Evolutionary conservation across 805 yeast genomes (phyloP).

Genomic region (Candida arabinofermentans): DNA sequence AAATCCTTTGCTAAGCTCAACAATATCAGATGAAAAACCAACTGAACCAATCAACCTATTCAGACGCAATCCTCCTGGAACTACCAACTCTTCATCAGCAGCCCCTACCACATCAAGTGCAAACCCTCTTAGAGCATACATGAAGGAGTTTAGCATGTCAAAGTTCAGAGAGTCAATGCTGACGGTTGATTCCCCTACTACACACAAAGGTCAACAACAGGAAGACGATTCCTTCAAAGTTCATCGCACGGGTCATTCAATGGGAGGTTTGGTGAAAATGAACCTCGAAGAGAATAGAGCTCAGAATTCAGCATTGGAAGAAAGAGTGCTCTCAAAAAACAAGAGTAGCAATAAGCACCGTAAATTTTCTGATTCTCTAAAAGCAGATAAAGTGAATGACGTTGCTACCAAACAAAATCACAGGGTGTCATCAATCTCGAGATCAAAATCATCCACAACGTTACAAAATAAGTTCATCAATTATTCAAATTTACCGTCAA

Average conservation of each 20-base stretch:
- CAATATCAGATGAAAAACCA: constrained; percentile 14
- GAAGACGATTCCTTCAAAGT: neutral
- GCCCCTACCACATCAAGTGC: constrained; percentile 5
- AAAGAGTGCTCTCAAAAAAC: neutral
- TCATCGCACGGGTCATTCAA: neutral
- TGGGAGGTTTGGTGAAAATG: constrained; percentile 10
- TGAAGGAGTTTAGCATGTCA: constrained; percentile 42
- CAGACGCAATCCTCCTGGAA: neutral
- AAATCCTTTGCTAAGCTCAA: constrained; percentile 19
- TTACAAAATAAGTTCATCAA: constrained; percentile 17
- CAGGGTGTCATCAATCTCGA: constrained; percentile 15
- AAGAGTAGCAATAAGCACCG: neutral
- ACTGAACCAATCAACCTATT: constrained; percentile 14
- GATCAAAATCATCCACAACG: constrained; percentile 30
- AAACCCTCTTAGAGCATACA: constrained; percentile 55
- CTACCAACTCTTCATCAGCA: neutral
- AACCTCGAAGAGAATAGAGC: constrained; percentile 1
- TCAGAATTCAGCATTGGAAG: neutral
- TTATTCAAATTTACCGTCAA: constrained; percentile 38
- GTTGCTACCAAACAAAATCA: neutral
- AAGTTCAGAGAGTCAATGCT: constrained; percentile 35
- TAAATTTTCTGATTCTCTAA: constrained; percentile 1
- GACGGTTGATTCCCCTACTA: constrained; percentile 6
- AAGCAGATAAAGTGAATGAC: neutral
- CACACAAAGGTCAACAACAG: neutral